Evolutionary conservation across 495 filamentous ascomycete species (phyloP).

Genomic region (Terfezia claveryi): DNA sequence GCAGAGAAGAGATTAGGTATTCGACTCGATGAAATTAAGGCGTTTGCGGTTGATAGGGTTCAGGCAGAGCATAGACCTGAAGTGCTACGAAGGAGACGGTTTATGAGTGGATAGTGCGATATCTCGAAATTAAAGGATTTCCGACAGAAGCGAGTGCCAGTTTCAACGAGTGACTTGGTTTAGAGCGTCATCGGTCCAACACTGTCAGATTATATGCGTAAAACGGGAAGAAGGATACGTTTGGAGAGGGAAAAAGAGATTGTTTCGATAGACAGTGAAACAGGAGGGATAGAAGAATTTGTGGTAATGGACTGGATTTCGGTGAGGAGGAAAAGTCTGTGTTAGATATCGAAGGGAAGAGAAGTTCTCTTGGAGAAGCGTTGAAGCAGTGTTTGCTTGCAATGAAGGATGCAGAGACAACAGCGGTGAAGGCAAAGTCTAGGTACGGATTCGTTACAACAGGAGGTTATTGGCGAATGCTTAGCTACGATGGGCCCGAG

Average conservation of each 20-base stretch:
- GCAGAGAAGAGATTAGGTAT: constrained; percentile 1
- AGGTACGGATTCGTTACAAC: constrained; percentile 1
- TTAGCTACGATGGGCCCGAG: background rate
- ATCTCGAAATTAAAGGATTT: no score
- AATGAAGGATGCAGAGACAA: constrained; percentile 4
- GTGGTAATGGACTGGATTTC: constrained; percentile 2
- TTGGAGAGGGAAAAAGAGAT: constrained; percentile 1
- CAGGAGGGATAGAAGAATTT: background rate
- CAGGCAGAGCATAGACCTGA: background rate
- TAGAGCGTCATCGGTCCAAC: constrained; percentile 2
- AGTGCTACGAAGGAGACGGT: background rate
- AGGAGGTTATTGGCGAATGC: constrained; percentile 1
- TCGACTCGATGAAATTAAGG: constrained; percentile 1
- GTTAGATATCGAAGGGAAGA: constrained; percentile 3
- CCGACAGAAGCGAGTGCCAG: no score
- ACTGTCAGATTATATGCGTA: constrained; percentile 2
- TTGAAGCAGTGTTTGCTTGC: constrained; percentile 1
- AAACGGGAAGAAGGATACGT: background rate
- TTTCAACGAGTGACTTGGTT: no score
- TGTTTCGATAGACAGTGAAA: background rate
- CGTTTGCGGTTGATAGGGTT: constrained; percentile 1
- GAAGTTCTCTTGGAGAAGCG: background rate
- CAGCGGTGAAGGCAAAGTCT: no score
- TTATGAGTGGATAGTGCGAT: no score
- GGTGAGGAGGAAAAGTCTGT: background rate